These are phyloP conservation scores for Xanthoconium stramineum DNA, from an alignment of 768 basidiomycete genomes.

Conservation along the genomic window DNA sequence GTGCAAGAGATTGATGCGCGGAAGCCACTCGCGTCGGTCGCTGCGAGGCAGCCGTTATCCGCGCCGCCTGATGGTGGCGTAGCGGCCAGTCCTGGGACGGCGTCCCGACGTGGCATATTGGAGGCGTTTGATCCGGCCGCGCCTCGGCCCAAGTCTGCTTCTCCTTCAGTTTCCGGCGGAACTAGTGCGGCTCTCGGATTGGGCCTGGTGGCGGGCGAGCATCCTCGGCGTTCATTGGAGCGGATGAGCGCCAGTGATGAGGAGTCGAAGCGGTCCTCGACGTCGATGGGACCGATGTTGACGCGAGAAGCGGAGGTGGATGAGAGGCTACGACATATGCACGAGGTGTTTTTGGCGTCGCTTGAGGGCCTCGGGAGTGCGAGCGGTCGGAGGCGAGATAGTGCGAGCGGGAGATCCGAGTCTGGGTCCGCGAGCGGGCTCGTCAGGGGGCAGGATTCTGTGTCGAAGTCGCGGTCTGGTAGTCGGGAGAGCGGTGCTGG, in stretches of 20 bases:
- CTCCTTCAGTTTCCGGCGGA: neutral
- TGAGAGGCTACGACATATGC: constrained; percentile 61
- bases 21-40: constrained; percentile 48
- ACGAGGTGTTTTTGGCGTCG: constrained; percentile 62
- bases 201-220: constrained; percentile 18
- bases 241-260: constrained; percentile 17
- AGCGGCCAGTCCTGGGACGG: constrained; percentile 5
- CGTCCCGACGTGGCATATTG: neutral
- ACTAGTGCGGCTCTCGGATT: constrained; percentile 6
- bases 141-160: constrained; percentile 4
- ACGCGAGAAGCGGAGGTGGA: constrained; percentile 68
- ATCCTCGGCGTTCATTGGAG: constrained; percentile 17
- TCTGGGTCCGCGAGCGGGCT: constrained; percentile 13
- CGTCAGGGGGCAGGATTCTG: constrained; percentile 4
- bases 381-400: constrained; percentile 27
- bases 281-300: constrained; percentile 49
- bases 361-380: constrained; percentile 55
- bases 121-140: neutral
- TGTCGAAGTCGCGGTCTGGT: constrained; percentile 5
- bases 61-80: neutral
- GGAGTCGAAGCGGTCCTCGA: constrained; percentile 23
- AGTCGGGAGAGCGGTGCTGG: constrained; percentile 5
- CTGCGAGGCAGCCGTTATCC: constrained; percentile 13
- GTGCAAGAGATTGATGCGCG: constrained; percentile 74
- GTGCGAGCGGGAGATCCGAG: constrained; percentile 6